Evolutionary conservation across 306 rosid genomes (phyloP), one percentile per base, ranked within the genome.

Genomic region (Lathyrus sativus): DNA sequence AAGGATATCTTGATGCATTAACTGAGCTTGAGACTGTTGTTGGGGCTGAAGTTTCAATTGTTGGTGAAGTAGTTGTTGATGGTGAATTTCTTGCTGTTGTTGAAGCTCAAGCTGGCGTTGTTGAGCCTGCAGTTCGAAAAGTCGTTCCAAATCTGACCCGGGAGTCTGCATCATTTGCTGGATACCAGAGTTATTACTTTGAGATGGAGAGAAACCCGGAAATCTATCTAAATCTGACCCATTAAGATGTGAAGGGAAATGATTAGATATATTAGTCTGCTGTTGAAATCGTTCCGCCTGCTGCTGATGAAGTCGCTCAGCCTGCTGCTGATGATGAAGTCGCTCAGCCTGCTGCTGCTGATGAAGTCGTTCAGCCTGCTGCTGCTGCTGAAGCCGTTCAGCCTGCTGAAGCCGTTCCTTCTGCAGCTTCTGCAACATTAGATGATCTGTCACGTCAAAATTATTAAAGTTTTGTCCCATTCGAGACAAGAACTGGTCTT

Each of bases 1-100:
- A 71, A 84, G 80, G 31, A 84, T 7, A 35, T 35, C 39, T 35
- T 35, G 9, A 35, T 35, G 81, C 76, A 82, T 35, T 38, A 85
- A 88, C 41, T 81, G 84, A 22, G 78, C 81, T 62, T 87, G 89
- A 71, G 88, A 81, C 39, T 80, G 86, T 68, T 87, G 89, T 69
- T 78, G 85, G 15, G 83, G 86, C 78, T 80, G 87, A 62, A 84
- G 67, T 62, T 87, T 82, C 78, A 86, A 74, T 51, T 87, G 89
- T 42, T 84, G 83, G 4, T 77, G 87, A 50, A 79, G 79, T 53
- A 80, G 65, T 46, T 82, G 86, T 68, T 80, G 89, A 42, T 78
- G 88, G 65, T 85, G 89, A 78, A 87, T 44, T 38, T 76, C 89
- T 56, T 80, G 89, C 67, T 74, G 84, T 51, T 80, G 81, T 63